Evolutionary conservation across 768 basidiomycete species (phyloP), one percentile per base, ranked within the genome.

Genomic region (Clavaria fumosa): DNA sequence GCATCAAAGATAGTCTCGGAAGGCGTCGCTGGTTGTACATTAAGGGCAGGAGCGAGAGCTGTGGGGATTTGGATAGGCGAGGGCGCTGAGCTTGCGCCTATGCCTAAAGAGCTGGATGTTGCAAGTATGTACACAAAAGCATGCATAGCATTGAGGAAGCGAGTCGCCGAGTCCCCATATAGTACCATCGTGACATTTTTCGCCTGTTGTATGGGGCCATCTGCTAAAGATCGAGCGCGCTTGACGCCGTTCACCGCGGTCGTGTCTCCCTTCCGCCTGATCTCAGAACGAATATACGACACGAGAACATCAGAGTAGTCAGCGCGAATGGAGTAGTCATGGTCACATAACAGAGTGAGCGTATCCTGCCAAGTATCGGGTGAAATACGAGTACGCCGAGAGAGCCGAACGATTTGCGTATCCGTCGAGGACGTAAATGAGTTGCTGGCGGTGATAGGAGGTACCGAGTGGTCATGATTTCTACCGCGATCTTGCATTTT

Each of bases 331-430:
- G 70, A 60, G 47, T 71, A 78, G 40, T 85, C 77, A 9, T 59
- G 54, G 51, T 93, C 86, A 51, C 86, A 91, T 3, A 93, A 57
- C 19, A 95, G 63, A 34, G 78, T 79, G 31, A 93, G 55, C 2
- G 84, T 90, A 43, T 93, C 89, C 52, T 89, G 84, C 88, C 88
- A 93, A 23, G 80, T 70, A 50, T 89, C 86, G 20, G 81, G 78
- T 3, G 78, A 65, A 22, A 95, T 69, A 43, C 66, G 66, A 7
- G 73, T 75, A 41, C 83, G 62, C 36, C 74, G 66, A n/a, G 72
- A 63, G 18, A 57, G 50, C 17, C 62, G 64, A 15, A 47, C 45
- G 34, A 43, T 46, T 10, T 44, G 26, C 23, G 55, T 47, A 42
- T 45, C 44, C 38, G 52, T 42, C 12, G 49, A 46, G 14, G 55